phyloP scores from a whole-genome alignment of 2,329 filamentous ascomycete species.

The Phialemoniopsis sp. region DNA sequence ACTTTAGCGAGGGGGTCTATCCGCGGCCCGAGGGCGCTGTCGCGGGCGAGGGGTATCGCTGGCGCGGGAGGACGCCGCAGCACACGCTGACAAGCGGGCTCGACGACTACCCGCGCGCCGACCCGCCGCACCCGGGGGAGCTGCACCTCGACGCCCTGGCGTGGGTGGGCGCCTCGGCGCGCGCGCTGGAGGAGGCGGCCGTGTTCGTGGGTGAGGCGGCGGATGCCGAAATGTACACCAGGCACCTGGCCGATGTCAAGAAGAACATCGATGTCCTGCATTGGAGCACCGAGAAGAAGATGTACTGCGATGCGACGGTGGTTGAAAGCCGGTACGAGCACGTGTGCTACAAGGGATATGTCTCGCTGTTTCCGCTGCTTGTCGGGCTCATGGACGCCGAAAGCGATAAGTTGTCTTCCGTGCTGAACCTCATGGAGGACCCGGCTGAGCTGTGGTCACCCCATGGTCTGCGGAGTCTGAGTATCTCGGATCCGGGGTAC shows the following conservation, averaged over 20 bases:
- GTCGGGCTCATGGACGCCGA: conserved; percentile 73
- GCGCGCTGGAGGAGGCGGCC: conserved; percentile 72
- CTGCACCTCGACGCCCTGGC: conserved; percentile 86
- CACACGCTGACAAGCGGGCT: conserved; percentile 86
- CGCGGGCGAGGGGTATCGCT: conserved; percentile 81
- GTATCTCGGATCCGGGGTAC: conserved; percentile 77
- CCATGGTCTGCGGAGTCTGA: conserved; percentile 85
- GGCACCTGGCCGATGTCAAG: conserved; percentile 68
- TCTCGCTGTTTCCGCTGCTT: conserved; percentile 83
- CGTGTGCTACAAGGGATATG: conserved; percentile 89
- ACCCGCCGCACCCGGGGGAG: conserved; percentile 90
- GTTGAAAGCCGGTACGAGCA: conserved; percentile 77
- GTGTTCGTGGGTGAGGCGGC: conserved; percentile 65
- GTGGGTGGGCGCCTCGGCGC: conserved; percentile 90
- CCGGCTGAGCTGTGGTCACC: conserved; percentile 85
- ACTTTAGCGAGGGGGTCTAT: conserved; percentile 56
- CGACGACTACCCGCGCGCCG: conserved; percentile 86
- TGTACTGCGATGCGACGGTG: conserved; percentile 89
- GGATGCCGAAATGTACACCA: conserved; percentile 70
- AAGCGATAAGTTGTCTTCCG: conserved; percentile 67
- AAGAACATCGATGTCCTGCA: conserved; percentile 84
- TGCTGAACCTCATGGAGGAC: conserved; percentile 75
- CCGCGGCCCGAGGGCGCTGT: conserved; percentile 2
- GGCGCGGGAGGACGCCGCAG: conserved; percentile 78
- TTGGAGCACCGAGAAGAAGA: conserved; percentile 69